phyloP scores from a whole-genome alignment of 2,329 filamentous ascomycete species.

The Raffaelea albimanens region DNA sequence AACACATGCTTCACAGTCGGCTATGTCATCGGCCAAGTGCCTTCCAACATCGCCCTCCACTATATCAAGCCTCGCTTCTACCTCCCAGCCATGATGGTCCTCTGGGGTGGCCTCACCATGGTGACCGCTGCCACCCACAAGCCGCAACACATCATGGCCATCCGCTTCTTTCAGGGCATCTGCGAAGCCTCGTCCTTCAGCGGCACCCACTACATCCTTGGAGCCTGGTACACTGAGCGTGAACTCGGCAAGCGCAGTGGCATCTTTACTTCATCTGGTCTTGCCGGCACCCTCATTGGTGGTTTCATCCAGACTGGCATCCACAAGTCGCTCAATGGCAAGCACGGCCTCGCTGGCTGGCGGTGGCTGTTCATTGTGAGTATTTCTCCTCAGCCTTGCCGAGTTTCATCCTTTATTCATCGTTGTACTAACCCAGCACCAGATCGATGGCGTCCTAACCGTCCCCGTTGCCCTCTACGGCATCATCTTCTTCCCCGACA shows the following conservation, averaged over 20 bases:
- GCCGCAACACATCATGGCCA: conserved; percentile 48
- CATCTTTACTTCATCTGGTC: conserved; percentile 50
- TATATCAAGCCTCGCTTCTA: conserved; percentile 54
- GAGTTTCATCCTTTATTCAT: too few relatives aligned
- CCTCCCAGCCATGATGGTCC: conserved; percentile 53
- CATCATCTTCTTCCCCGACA: conserved; percentile 43
- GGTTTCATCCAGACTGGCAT: conserved; percentile 53
- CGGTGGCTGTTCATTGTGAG: conserved; percentile 35
- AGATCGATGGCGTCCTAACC: conserved; percentile 45
- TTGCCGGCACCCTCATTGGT: conserved; percentile 52
- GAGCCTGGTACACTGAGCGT: conserved; percentile 50
- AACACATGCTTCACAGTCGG: conserved; percentile 40
- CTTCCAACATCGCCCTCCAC: conserved; percentile 52
- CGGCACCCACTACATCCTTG: conserved; percentile 49
- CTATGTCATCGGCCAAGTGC: conserved; percentile 48
- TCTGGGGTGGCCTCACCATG: conserved; percentile 58
- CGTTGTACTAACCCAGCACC: too few relatives aligned
- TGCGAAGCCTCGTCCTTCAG: conserved; percentile 48
- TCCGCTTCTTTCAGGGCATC: conserved; percentile 47
- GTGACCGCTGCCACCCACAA: conserved; percentile 41
- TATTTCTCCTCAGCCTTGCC: too few relatives aligned
- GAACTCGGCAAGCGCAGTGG: conserved; percentile 53
- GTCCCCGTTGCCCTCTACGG: conserved; percentile 47
- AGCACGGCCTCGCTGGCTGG: conserved; percentile 44
- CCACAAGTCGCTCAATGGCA: conserved; percentile 32